Percentiles rank a stretch among this genome's conserved stretches.
phyloP scores from a whole-genome alignment of 192 early-diverging fungal genomes.

The Phlyctochytrium bullatum region DNA sequence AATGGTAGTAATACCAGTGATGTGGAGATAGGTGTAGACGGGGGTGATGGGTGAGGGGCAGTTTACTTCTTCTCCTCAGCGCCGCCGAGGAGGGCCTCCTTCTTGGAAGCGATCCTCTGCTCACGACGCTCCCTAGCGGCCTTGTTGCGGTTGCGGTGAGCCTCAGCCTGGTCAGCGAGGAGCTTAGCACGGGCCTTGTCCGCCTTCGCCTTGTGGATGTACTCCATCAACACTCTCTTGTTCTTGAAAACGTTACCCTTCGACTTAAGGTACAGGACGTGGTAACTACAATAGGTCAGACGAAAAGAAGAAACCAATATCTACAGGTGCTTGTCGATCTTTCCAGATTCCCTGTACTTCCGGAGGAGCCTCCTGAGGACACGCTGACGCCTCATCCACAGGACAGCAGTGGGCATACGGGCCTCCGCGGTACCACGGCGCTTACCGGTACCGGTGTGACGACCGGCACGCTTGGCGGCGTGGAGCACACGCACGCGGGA shows the following conservation, averaged over 20 bases:
- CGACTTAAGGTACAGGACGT: conserved; percentile 93
- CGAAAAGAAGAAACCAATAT: conserved; percentile 7
- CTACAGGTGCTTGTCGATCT: conserved; percentile 97
- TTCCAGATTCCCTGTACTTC: conserved; percentile 97
- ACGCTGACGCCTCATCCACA: conserved; percentile 99
- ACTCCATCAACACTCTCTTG: conserved; percentile 99
- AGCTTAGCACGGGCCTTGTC: conserved; percentile 92
- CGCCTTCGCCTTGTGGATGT: conserved; percentile 99
- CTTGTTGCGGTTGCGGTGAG: conserved; percentile 94
- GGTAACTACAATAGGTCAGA: conserved; percentile 52
- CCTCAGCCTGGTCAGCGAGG: conserved; percentile 95
- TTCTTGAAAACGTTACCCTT: conserved; percentile 99
- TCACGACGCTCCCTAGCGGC: conserved; percentile 91
- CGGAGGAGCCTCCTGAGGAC: conserved; percentile 90
- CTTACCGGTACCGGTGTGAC: conserved; percentile 89
- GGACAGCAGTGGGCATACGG: conserved; percentile 90
- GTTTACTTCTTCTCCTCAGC: background rate
- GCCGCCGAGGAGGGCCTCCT: conserved; percentile 62
- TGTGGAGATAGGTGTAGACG: too few species aligned
- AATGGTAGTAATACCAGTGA: too few species aligned
- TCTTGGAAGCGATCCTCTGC: conserved; percentile 85
- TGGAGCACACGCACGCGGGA: conserved; percentile 89
- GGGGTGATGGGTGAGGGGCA: too few species aligned
- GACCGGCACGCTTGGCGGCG: conserved; percentile 94
- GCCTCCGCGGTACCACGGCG: conserved; percentile 95